A percentile compares a stretch with the other conserved stretches of the same genome.
Evolutionary conservation across 2,329 filamentous ascomycete genomes (phyloP).

Genomic region (Plenodomus lindquistii): DNA sequence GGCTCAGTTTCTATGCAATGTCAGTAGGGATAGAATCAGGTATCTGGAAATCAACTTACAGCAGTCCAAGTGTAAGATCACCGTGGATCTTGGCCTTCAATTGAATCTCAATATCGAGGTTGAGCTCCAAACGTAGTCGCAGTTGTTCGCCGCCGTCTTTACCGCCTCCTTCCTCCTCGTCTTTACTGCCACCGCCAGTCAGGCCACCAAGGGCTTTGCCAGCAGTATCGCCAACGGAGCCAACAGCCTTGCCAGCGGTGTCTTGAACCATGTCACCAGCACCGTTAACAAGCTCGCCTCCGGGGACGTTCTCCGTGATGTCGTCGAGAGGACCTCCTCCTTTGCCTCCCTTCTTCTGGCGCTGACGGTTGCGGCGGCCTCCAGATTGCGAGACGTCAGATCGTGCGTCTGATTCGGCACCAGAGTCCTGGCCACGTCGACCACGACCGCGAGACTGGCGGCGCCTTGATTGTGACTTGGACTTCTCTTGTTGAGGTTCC

Average conservation of each 20-base stretch:
- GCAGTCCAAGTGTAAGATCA: conserved; percentile 62
- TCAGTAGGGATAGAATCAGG: conserved; percentile 15
- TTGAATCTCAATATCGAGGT: conserved; percentile 66
- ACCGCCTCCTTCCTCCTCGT: conserved; percentile 27
- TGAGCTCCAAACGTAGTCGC: conserved; percentile 61
- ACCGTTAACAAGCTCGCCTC: conserved; percentile 56
- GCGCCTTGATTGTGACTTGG: conserved; percentile 51
- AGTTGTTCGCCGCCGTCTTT: conserved; percentile 54
- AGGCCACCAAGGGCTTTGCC: conserved; percentile 53
- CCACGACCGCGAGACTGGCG: conserved; percentile 56
- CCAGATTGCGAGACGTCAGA: conserved; percentile 58
- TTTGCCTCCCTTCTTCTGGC: conserved; percentile 52
- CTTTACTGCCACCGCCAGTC: conserved; percentile 48
- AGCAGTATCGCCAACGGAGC: conserved; percentile 47
- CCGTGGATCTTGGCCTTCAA: conserved; percentile 68
- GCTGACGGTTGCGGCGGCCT: conserved; percentile 61
- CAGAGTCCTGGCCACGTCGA: conserved; percentile 51
- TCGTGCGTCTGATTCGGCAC: conserved; percentile 59
- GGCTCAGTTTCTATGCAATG: conserved; percentile 34
- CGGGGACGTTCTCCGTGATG: conserved; percentile 58
- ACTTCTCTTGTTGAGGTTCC: conserved; percentile 51
- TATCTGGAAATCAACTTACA: conserved; percentile 44
- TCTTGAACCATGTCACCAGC: conserved; percentile 61
- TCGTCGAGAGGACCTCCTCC: conserved; percentile 57
- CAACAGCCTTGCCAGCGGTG: conserved; percentile 58